Evolutionary conservation across 2,329 filamentous ascomycete species (phyloP).

Genomic region (Aquanectria penicillioides): DNA sequence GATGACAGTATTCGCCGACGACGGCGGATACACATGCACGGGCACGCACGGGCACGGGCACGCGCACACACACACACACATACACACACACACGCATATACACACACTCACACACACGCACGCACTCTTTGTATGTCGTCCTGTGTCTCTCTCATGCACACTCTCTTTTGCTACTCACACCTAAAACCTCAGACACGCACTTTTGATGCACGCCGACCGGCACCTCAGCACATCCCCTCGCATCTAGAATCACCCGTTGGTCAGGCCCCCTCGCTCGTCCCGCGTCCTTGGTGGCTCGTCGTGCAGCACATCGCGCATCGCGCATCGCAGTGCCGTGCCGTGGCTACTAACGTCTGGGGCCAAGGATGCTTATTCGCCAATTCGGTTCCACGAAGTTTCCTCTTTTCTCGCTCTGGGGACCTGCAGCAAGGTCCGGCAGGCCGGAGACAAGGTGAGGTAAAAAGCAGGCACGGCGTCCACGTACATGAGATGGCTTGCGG

Average conservation of each 20-base stretch:
- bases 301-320: slow-evolving; percentile 29
- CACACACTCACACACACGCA: slow-evolving; percentile 14
- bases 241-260: slow-evolving; percentile 20
- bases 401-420: slow-evolving; percentile 43
- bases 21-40: slow-evolving; percentile 27
- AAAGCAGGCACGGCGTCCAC: slow-evolving; percentile 13
- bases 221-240: neutral
- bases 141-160: too few relatives aligned
- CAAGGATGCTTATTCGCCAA: slow-evolving; percentile 37
- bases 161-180: too few relatives aligned
- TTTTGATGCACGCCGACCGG: slow-evolving; percentile 2
- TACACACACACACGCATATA: slow-evolving; percentile 15
- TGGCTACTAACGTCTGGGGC: slow-evolving; percentile 29
- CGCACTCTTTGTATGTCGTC: neutral
- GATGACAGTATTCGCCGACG: slow-evolving; percentile 1
- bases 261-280: slow-evolving; percentile 17
- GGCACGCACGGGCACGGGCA: slow-evolving; percentile 8
- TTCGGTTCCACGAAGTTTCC: slow-evolving; percentile 38
- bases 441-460: slow-evolving; percentile 32
- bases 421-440: slow-evolving; percentile 39
- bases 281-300: slow-evolving; percentile 30
- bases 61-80: slow-evolving; percentile 14
- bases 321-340: slow-evolving; percentile 36
- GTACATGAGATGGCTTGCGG: slow-evolving; percentile 15
- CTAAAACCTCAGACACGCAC: neutral